Percentiles rank a stretch among this genome's conserved stretches.
Conservation (phyloP, 2,329 filamentous ascomycete genomes). For the Colletotrichum sp. region DNA sequence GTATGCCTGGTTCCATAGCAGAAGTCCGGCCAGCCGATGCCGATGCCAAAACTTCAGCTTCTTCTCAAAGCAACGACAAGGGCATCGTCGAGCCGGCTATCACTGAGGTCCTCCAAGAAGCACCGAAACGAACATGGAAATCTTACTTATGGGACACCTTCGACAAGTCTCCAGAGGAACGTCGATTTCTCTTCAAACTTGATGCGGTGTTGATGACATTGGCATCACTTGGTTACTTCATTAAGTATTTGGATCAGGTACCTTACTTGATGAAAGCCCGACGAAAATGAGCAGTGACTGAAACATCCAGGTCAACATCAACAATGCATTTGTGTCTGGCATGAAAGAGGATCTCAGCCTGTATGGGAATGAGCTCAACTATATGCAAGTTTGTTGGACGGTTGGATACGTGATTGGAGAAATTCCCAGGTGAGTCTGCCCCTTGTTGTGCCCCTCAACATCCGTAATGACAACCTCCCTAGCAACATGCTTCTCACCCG, state of each 20-base stretch:
- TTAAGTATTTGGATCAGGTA: slow-evolving; percentile 26
- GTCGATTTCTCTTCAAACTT: slow-evolving; percentile 45
- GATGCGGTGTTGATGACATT: slow-evolving; percentile 40
- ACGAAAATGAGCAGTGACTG: neutral
- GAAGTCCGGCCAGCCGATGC: neutral
- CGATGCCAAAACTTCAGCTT: neutral
- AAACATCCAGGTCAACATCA: slow-evolving; percentile 36
- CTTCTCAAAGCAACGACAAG: neutral
- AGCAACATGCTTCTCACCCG: slow-evolving; percentile 38
- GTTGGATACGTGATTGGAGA: slow-evolving; percentile 28
- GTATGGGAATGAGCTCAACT: slow-evolving; percentile 29
- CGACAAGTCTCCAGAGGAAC: slow-evolving; percentile 44
- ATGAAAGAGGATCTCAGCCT: slow-evolving; percentile 28
- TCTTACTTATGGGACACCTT: slow-evolving; percentile 55
- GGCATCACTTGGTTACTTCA: slow-evolving; percentile 33
- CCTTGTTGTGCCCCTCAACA: neutral
- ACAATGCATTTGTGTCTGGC: slow-evolving; percentile 36
- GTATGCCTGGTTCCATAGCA: neutral
- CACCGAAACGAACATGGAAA: slow-evolving; percentile 45
- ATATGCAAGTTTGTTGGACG: slow-evolving; percentile 29
- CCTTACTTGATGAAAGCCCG: neutral
- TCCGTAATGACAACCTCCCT: slow-evolving; percentile 7
- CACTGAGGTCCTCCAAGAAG: slow-evolving; percentile 25
- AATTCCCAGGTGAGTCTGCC: slow-evolving; percentile 23
- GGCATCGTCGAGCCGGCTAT: neutral